Percentiles rank a stretch among this genome's conserved stretches.
Evolutionary conservation across 768 basidiomycete genomes (phyloP).

Genomic region (Suillus cothurnatus): DNA sequence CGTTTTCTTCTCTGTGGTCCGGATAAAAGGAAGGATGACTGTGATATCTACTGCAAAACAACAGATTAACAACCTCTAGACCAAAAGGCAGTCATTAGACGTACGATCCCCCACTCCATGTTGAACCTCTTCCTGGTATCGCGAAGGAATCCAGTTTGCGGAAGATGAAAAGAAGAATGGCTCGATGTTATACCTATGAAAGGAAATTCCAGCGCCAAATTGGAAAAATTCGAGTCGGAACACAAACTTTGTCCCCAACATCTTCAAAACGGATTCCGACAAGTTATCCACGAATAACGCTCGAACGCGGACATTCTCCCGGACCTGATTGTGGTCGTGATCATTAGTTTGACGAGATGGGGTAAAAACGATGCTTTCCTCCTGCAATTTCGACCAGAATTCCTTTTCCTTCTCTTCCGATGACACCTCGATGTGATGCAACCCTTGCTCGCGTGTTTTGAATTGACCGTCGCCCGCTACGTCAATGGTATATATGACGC

Average conservation of each 20-base stretch:
- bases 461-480: constrained; percentile 12
- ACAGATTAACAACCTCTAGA: constrained; percentile 1
- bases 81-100: neutral
- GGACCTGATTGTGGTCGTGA: constrained; percentile 20
- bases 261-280: constrained; percentile 30
- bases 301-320: constrained; percentile 31
- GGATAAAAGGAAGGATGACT: constrained; percentile 39
- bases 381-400: constrained; percentile 32
- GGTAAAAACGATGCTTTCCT: constrained; percentile 19
- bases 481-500: neutral
- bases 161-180: constrained; percentile 42
- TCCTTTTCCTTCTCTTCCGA: neutral
- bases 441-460: constrained; percentile 6
- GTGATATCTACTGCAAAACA: constrained; percentile 33
- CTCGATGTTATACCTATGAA: constrained; percentile 35
- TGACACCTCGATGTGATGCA: too few species aligned
- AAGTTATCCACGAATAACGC: neutral
- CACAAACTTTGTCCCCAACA: constrained; percentile 36
- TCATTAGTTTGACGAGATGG: neutral
- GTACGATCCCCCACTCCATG: neutral
- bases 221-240: neutral
- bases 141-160: constrained; percentile 60
- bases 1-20: constrained; percentile 32
- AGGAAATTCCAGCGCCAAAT: neutral
- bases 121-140: constrained; percentile 48